Percentiles rank a stretch among this genome's conserved stretches.
Evolutionary conservation across 257 asterid species (phyloP).

Genomic region (Solanum dulcamara): DNA sequence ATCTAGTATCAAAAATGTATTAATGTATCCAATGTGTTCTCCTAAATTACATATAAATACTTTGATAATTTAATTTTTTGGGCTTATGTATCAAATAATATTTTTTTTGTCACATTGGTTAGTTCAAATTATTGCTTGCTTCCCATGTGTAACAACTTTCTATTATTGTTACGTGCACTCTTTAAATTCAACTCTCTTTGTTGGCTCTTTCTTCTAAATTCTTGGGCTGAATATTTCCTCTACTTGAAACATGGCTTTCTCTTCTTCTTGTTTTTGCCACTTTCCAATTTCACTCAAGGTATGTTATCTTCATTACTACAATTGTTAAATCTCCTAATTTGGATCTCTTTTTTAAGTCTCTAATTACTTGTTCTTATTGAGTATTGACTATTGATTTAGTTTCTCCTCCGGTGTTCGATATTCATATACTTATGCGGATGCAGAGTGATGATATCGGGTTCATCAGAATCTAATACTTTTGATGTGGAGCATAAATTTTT

Average conservation of each 20-base stretch:
- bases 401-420: background rate
- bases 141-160: background rate
- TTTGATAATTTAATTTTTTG: too few relatives aligned
- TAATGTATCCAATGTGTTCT: too few relatives aligned
- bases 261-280: slow-evolving; percentile 36
- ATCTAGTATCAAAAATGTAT: background rate
- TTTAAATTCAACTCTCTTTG: background rate
- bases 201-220: background rate
- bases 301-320: background rate
- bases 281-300: slow-evolving; percentile 40
- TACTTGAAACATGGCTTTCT: slow-evolving; percentile 29
- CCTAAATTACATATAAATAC: too few relatives aligned
- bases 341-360: background rate
- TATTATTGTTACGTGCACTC: background rate
- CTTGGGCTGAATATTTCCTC: background rate
- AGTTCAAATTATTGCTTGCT: background rate
- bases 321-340: background rate
- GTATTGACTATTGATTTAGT: background rate
- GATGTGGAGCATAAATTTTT: too few relatives aligned
- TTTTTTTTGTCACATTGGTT: background rate
- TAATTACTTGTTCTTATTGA: background rate
- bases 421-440: too few relatives aligned
- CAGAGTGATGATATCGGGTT: rapidly evolving
- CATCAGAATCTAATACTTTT: too few relatives aligned
- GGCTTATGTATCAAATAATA: too few relatives aligned